phyloP scores from a whole-genome alignment of 2,329 filamentous ascomycete species.

The Pleoardoris graminearum region DNA sequence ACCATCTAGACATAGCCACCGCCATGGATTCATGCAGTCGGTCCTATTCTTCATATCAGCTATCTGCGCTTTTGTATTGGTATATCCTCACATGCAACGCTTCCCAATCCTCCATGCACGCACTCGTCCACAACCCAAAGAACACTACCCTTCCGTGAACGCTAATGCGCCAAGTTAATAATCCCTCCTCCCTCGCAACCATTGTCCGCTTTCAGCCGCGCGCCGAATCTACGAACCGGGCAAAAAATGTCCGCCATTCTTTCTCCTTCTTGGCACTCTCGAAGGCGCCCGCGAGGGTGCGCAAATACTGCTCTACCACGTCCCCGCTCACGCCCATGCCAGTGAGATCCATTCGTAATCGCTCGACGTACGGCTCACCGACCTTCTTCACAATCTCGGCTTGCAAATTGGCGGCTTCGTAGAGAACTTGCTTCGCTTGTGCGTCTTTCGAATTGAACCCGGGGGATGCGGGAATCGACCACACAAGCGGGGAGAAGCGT shows the following conservation, averaged over 20 bases:
- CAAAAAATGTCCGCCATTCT: conserved; percentile 52
- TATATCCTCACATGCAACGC: conserved; percentile 6
- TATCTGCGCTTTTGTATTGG: conserved; percentile 1
- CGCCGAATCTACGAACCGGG: conserved; percentile 45
- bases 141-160: not conserved
- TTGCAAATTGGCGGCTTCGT: conserved; percentile 84
- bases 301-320: conserved; percentile 66
- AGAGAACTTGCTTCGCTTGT: conserved; percentile 83
- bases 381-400: conserved; percentile 90
- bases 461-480: conserved; percentile 80
- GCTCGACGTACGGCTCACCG: conserved; percentile 75
- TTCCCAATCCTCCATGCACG: not conserved
- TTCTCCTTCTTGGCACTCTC: conserved; percentile 45
- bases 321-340: conserved; percentile 68
- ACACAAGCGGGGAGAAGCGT: conserved; percentile 85
- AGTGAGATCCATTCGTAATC: conserved; percentile 68
- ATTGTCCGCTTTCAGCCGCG: conserved; percentile 13
- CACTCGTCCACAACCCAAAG: conserved; percentile 3
- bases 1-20: too few relatives aligned
- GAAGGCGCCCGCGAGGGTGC: conserved; percentile 44
- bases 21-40: too few relatives aligned
- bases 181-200: not conserved
- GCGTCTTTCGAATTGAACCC: conserved; percentile 84
- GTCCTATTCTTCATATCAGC: too few relatives aligned
- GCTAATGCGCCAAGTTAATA: conserved; percentile 3